These are phyloP conservation scores for Botryobasidium botryosum DNA, from an alignment of 768 basidiomycete species.

Conservation along the genomic window DNA sequence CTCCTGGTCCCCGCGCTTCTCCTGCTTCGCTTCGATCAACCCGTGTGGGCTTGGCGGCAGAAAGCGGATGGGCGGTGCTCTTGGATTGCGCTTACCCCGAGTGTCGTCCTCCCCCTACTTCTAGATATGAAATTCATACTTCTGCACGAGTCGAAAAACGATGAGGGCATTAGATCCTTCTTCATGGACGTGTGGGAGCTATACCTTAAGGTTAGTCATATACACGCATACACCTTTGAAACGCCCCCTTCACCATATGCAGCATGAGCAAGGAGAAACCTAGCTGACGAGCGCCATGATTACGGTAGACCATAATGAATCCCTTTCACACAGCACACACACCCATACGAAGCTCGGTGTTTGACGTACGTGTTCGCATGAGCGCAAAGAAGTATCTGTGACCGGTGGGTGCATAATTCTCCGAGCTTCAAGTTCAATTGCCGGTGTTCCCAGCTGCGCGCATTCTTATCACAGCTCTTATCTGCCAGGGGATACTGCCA, in stretches of 20 bases:
- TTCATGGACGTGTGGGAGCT: constrained; percentile 94
- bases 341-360: constrained; percentile 57
- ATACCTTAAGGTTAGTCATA: constrained; percentile 72
- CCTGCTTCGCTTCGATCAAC: background rate
- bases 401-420: background rate
- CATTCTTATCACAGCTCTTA: too few relatives aligned
- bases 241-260: background rate
- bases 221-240: background rate
- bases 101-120: background rate
- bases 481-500: too few relatives aligned
- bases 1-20: background rate
- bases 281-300: background rate
- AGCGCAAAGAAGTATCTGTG: constrained; percentile 72
- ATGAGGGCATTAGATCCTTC: constrained; percentile 88
- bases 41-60: background rate
- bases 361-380: constrained; percentile 69
- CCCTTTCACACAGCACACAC: constrained; percentile 94
- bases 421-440: constrained; percentile 1
- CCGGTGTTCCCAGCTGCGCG: too few relatives aligned
- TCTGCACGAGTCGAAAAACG: constrained; percentile 89
- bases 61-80: background rate
- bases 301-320: constrained; percentile 60
- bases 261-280: too few relatives aligned
- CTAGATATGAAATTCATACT: constrained; percentile 90
- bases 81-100: constrained; percentile 14